Evolutionary conservation across 192 early-diverging fungal genomes (phyloP).

Genomic region (Coemansia guatemalensis): DNA sequence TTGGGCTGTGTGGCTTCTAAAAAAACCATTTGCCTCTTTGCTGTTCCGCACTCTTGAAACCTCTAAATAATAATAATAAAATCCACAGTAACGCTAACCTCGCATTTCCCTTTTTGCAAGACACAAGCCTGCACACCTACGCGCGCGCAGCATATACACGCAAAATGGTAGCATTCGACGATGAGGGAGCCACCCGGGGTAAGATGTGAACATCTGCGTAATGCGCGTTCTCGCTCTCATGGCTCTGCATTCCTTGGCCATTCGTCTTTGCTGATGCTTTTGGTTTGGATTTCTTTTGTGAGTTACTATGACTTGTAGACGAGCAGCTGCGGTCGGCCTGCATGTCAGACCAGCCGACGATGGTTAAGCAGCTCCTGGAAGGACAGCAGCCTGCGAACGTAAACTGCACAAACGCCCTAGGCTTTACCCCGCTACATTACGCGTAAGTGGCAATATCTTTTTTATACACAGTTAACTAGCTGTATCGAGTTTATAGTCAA

Average conservation of each 20-base stretch:
- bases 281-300: conserved; percentile 1
- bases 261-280: conserved; percentile 1
- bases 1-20: too few relatives aligned
- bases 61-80: neutral
- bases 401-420: conserved; percentile 63
- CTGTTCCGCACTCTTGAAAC: too few relatives aligned
- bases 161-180: conserved; percentile 17
- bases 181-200: conserved; percentile 31
- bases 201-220: neutral
- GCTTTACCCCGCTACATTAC: conserved; percentile 69
- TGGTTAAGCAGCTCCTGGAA: conserved; percentile 60
- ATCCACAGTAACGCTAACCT: neutral
- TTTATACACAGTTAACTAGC: neutral
- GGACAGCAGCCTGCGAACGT: conserved; percentile 54
- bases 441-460: conserved; percentile 38
- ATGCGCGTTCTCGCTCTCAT: too few relatives aligned
- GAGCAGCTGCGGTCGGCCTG: conserved; percentile 70
- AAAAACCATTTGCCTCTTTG: conserved; percentile 1
- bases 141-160: too few relatives aligned
- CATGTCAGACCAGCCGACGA: conserved; percentile 67
- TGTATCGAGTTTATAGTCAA: neutral
- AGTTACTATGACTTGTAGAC: conserved; percentile 48
- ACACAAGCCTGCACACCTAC: neutral
- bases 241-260: neutral
- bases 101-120: neutral